phyloP scores from a whole-genome alignment of 2,329 filamentous ascomycete genomes.

The Tolypocladium sp. region DNA sequence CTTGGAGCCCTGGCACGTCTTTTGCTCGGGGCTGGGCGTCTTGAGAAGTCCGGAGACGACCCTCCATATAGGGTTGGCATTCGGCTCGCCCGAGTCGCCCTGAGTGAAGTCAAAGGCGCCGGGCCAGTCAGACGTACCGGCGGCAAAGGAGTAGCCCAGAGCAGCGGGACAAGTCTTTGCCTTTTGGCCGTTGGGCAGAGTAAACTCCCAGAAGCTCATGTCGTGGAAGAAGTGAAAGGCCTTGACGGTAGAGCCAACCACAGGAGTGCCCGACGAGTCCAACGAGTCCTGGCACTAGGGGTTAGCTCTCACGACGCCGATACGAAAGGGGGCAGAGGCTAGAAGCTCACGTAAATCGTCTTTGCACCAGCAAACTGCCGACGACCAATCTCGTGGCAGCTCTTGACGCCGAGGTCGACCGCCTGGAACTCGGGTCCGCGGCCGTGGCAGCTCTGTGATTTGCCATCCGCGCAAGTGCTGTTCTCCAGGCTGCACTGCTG shows the following conservation, averaged over 20 bases:
- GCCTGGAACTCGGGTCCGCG: slow-evolving; percentile 60
- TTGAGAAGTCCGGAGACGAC: slow-evolving; percentile 66
- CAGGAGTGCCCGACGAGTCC: slow-evolving; percentile 32
- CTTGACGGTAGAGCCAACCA: slow-evolving; percentile 59
- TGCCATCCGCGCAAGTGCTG: slow-evolving; percentile 70
- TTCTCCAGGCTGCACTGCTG: slow-evolving; percentile 66
- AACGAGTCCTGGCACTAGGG: slow-evolving; percentile 40
- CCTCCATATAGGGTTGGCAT: slow-evolving; percentile 66
- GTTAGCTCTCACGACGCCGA: background rate
- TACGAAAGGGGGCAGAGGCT: background rate
- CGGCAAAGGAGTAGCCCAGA: slow-evolving; percentile 86
- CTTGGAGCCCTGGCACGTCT: slow-evolving; percentile 70
- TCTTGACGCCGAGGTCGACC: slow-evolving; percentile 62
- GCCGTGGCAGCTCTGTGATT: slow-evolving; percentile 62
- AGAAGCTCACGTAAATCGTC: slow-evolving; percentile 24
- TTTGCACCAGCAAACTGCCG: slow-evolving; percentile 59
- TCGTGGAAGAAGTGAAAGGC: slow-evolving; percentile 82
- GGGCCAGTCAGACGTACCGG: slow-evolving; percentile 84
- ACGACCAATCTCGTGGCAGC: slow-evolving; percentile 66
- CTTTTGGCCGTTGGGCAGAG: slow-evolving; percentile 59
- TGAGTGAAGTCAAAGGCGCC: slow-evolving; percentile 92
- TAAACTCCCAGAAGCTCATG: slow-evolving; percentile 67
- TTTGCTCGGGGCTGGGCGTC: slow-evolving; percentile 59
- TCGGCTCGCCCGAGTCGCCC: slow-evolving; percentile 63
- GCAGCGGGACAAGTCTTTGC: slow-evolving; percentile 77